Percentiles rank a stretch among this genome's conserved stretches.
These are phyloP conservation scores for Ceratopteris richardii DNA, from an alignment of 75 land plant species.

Conservation along the genomic window DNA sequence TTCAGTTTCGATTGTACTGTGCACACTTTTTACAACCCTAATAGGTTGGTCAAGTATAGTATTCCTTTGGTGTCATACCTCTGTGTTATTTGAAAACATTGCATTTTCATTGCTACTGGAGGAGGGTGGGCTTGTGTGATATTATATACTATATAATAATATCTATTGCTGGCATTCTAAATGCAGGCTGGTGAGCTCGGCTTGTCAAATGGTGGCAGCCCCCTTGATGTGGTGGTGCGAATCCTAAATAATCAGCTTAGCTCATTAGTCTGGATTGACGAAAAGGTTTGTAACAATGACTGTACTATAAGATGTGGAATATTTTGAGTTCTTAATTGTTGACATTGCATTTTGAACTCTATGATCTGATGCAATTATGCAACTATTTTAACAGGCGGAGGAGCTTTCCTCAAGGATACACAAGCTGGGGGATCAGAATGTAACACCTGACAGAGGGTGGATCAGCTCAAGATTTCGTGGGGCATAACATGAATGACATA, in stretches of 20 bases:
- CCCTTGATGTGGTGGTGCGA: slow-evolving; percentile 70
- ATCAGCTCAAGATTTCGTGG: background rate
- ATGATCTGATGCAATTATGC: background rate
- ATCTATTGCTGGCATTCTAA: too few relatives aligned
- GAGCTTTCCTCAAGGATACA: slow-evolving; percentile 13
- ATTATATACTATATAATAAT: too few relatives aligned
- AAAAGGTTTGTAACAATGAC: slow-evolving; percentile 45
- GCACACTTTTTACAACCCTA: too few relatives aligned
- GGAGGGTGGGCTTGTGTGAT: too few relatives aligned
- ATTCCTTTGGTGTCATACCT: too few relatives aligned
- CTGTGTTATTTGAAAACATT: too few relatives aligned
- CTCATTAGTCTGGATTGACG: slow-evolving; percentile 94
- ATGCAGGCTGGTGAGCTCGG: slow-evolving; percentile 24
- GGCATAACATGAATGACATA: background rate
- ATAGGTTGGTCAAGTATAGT: too few relatives aligned
- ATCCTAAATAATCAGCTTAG: slow-evolving; percentile 91
- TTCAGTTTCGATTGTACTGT: too few relatives aligned
- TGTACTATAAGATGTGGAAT: background rate
- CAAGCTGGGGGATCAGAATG: slow-evolving; percentile 1
- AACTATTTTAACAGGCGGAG: slow-evolving; percentile 3
- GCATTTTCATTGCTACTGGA: too few relatives aligned
- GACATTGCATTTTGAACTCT: background rate
- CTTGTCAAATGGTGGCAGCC: slow-evolving; percentile 53
- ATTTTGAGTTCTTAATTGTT: background rate
- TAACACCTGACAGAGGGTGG: background rate